Base-by-base conservation (phyloP, 1,139 yeast genomes). In the Kodamaea alishanica region DNA sequence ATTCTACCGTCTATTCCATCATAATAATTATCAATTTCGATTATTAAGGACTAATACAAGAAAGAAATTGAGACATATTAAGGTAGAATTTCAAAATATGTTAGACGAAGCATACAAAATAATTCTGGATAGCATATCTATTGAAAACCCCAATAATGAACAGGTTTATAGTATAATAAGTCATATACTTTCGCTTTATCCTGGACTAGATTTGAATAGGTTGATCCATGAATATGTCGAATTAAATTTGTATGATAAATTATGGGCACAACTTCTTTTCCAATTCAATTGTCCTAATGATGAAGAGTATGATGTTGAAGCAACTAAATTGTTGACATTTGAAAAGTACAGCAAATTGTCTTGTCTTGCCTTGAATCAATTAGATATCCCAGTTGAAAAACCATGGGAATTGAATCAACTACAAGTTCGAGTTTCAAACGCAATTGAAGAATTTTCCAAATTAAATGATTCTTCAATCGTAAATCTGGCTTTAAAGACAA, bases 161-260 rank as follows among this genome's bases (percentile, higher is more conserved):
- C 63, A 61, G 34, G 58, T 67, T 0, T 63, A 59, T 41, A 56
- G 61, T 39, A 35, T 68, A 11, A 55, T 71, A 2, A 61, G 59
- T 34, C 59, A 59, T 29, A 57, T 70, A 8, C 47, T 67, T 5
- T 47, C 49, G 20, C 39, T 55, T n/a, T 63, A 67, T 35, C 77
- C 82, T 0, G 65, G 65, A 0, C 55, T 80, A 4, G 82, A 84
- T 46, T 61, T 77, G 49, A 77, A 69, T 51, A 69, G 66, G 43
- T 66, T 79, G 40, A 70, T 87, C 1, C 84, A 81, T 49, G 81
- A 79, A 41, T 85, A 85, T 48, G 80, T 86, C 8, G 96, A 88
- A 48, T 52, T 74, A 42, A 81, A 80, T 45, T 56, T 86, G 20
- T 83, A 80, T 52, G 85, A 79, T 48, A 75, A 73, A 42, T 52